These are phyloP conservation scores for Fusarium napiforme DNA, from an alignment of 2,329 filamentous ascomycete genomes.

Conservation along the genomic window DNA sequence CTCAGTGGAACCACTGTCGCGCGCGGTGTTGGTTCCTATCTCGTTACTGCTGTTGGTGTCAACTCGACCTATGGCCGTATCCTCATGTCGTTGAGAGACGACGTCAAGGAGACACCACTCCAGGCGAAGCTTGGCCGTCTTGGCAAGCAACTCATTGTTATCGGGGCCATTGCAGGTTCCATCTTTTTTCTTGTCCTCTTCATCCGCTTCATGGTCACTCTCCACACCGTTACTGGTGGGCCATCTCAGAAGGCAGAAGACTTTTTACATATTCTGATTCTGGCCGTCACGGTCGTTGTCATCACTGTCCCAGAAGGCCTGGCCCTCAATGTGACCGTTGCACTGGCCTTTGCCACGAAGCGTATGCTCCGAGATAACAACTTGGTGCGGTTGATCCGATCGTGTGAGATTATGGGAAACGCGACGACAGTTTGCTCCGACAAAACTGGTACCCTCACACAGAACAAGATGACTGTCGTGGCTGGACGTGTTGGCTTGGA, in stretches of 20 bases:
- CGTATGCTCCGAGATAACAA: slow-evolving; percentile 73
- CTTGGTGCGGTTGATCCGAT: slow-evolving; percentile 67
- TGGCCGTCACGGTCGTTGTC: slow-evolving; percentile 68
- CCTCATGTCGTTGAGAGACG: slow-evolving; percentile 80
- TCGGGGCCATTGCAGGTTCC: slow-evolving; percentile 54
- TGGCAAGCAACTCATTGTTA: slow-evolving; percentile 75
- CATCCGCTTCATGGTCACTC: slow-evolving; percentile 52
- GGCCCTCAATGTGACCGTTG: slow-evolving; percentile 69
- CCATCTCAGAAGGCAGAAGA: slow-evolving; percentile 63
- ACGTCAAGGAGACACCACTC: slow-evolving; percentile 80
- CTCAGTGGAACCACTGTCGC: slow-evolving; percentile 82
- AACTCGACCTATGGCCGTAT: slow-evolving; percentile 82
- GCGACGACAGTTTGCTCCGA: slow-evolving; percentile 73
- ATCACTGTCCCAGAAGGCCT: slow-evolving; percentile 70
- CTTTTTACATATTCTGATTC: slow-evolving; percentile 69
- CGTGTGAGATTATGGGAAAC: slow-evolving; percentile 73
- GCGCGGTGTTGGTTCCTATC: slow-evolving; percentile 78
- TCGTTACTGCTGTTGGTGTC: slow-evolving; percentile 79
- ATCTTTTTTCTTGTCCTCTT: slow-evolving; percentile 57
- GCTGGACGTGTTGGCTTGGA: slow-evolving; percentile 63
- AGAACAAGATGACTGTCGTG: slow-evolving; percentile 72
- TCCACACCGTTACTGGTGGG: slow-evolving; percentile 51
- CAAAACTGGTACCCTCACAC: slow-evolving; percentile 73
- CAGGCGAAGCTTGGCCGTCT: slow-evolving; percentile 82
- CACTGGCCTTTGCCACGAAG: slow-evolving; percentile 70